Base-by-base conservation (phyloP, 2,329 filamentous ascomycete species). In the Cladosporium sp. region DNA sequence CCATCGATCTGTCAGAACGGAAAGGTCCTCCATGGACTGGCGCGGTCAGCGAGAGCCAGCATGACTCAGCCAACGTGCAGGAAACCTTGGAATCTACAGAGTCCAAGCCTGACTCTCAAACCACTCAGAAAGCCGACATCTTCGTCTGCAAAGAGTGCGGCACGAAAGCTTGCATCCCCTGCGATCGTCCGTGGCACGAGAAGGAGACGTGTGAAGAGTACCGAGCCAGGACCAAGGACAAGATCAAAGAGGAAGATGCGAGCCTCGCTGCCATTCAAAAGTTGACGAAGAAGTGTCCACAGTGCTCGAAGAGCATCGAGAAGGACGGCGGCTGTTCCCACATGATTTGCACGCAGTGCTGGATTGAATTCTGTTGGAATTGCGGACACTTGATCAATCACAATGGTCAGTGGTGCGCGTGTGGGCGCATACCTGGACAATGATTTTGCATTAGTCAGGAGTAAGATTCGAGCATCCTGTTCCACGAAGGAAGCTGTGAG, bases 141-240 rank as follows among this genome's bases (percentile, higher is more conserved):
- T 69, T 62, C 59, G 60, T 53, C 6, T 72, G 70, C 58, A 34
- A 62, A 8, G 59, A 59, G 6, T 72, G 70, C 59, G 65, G 65
- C 10, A 59, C 61, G 6, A 59, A 62, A 51, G 66, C 67, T 12
- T 72, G 70, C 60, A 65, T 68, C 2, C 25, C 57, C 1, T 71
- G 69, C 60, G 66, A 71, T 22, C 58, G 63, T 3, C 65, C 66
- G 3, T 70, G 62, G 62, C 70, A 72, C 53, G 61, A 64, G 9
- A 64, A 64, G 35, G 66, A 71, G 51, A 67, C 62, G 7, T 72
- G 70, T 60, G 57, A 55, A 9, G 65, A 73, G 61, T 77, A 75
- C 57, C 63, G 64, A 28, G 22, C 28, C 3, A 61, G 66, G 3
- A 61, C 60, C 51, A 65, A 66, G 34, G 59, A 61, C 37, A 55